Base-by-base conservation (phyloP, 495 filamentous ascomycete genomes). In the Immersiella caudata region DNA sequence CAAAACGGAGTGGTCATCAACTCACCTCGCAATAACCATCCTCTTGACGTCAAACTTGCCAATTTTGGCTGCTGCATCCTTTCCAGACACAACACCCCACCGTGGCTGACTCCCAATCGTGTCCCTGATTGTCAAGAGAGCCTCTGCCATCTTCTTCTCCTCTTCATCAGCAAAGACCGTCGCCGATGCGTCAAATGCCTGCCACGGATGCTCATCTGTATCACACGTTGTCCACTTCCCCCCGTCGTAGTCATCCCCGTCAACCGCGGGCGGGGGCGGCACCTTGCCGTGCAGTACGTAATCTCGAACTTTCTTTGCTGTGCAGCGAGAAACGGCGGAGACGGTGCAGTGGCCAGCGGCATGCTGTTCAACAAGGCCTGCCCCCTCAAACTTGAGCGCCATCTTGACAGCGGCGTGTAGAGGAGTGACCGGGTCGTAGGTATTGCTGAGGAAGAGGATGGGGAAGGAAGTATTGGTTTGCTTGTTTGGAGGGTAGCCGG, bases 371-470 rank as follows among this genome's bases (percentile, higher is more conserved):
- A 85, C 64, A 18, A 86, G 70, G 0, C 80, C 80, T 0, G 84
- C 78, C n/a, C 72, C 75, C 6, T 76, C 67, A 58, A 84, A 85
- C 67, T 76, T 76, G 33, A 73, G 71, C 21, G 84, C 77, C 84
- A 86, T 86, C 54, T 82, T 81, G n/a, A 82, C 75, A 0, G 80
- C 85, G n/a, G 80, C 75, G 21, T 61, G 26, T 6, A 89, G 71
- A 5, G 87, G 83, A 0, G 86, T 88, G 35, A 90, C 87, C 0
- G 88, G 89, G 60, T 91, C 88, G 16, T 83, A 75, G 0, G 78
- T 81, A 71, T 86, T 90, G 59, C 81, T 83, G 1, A 90, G 74
- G 62, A 91, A 85, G 14, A 91, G 76, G 36, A 91, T 69, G 0
- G 88, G 88, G 67, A 86, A 83, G 0, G 82, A 78, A 4, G 86